Evolutionary conservation across 2,329 filamentous ascomycete species (phyloP).

Genomic region (Stachybotrys elegans): DNA sequence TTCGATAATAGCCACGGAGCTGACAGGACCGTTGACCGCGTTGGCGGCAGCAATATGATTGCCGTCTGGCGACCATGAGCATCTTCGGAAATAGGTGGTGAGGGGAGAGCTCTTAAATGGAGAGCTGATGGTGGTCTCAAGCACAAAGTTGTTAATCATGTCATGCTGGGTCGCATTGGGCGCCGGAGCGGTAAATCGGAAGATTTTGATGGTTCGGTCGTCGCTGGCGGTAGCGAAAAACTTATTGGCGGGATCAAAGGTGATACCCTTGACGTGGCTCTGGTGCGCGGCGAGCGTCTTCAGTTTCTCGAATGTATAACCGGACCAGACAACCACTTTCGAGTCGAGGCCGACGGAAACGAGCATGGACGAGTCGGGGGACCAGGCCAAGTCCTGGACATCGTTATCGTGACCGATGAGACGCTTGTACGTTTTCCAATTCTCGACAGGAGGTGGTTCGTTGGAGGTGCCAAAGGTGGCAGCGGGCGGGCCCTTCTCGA

Average conservation of each 20-base stretch:
- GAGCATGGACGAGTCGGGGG: slow-evolving; percentile 88
- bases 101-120: slow-evolving; percentile 90
- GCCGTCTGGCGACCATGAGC: slow-evolving; percentile 96
- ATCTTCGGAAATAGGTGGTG: slow-evolving; percentile 93
- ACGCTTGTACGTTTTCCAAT: slow-evolving; percentile 93
- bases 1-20: slow-evolving; percentile 93
- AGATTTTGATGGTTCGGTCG: slow-evolving; percentile 94
- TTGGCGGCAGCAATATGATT: slow-evolving; percentile 97
- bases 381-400: slow-evolving; percentile 97
- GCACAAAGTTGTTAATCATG: slow-evolving; percentile 92
- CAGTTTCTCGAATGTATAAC: slow-evolving; percentile 94
- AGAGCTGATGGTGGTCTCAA: slow-evolving; percentile 83
- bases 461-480: slow-evolving; percentile 87
- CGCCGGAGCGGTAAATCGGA: slow-evolving; percentile 84
- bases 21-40: slow-evolving; percentile 94
- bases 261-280: slow-evolving; percentile 97
- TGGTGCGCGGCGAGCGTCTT: slow-evolving; percentile 91
- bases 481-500: slow-evolving; percentile 76
- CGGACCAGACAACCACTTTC: slow-evolving; percentile 97
- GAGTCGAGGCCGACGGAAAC: slow-evolving; percentile 96
- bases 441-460: slow-evolving; percentile 87
- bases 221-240: slow-evolving; percentile 98
- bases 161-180: slow-evolving; percentile 93
- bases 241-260: slow-evolving; percentile 97
- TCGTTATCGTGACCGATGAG: slow-evolving; percentile 97